phyloP scores from a whole-genome alignment of 2,329 filamentous ascomycete genomes.

The Aureobasidium pullulans region DNA sequence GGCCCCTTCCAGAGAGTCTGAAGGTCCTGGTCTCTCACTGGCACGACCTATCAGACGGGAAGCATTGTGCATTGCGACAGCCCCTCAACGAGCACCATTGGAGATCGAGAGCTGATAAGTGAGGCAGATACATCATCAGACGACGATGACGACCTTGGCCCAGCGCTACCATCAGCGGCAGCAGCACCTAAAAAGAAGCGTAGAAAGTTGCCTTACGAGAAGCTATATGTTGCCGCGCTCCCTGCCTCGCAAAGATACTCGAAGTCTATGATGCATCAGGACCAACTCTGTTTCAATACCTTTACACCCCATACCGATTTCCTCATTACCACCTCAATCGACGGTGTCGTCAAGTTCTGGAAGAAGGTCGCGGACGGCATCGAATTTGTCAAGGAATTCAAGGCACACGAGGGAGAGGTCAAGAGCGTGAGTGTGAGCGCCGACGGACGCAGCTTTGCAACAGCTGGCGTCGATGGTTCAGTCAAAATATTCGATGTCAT shows the following conservation, averaged over 20 bases:
- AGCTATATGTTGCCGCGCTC: conserved; percentile 85
- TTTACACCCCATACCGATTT: conserved; percentile 91
- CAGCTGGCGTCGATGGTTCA: conserved; percentile 68
- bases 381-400: conserved; percentile 98
- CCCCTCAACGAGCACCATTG: no score
- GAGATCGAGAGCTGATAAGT: background rate
- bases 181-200: conserved; percentile 76
- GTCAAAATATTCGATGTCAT: conserved; percentile 73
- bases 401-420: conserved; percentile 80
- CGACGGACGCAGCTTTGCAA: conserved; percentile 90
- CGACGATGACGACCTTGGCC: conserved; percentile 66
- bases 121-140: conserved; percentile 53
- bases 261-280: conserved; percentile 97
- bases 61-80: no score
- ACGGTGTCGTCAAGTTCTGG: conserved; percentile 99
- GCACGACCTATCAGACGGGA: no score
- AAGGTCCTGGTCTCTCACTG: no score
- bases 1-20: no score
- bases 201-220: conserved; percentile 85
- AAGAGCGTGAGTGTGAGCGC: conserved; percentile 75
- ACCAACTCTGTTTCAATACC: conserved; percentile 80
- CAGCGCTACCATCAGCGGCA: conserved; percentile 68
- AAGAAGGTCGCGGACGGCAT: conserved; percentile 87
- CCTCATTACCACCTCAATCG: conserved; percentile 83
- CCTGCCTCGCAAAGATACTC: conserved; percentile 77